These are phyloP conservation scores for Chlorella sp. DNA, from an alignment of 139 green algal species.

Conservation along the genomic window DNA sequence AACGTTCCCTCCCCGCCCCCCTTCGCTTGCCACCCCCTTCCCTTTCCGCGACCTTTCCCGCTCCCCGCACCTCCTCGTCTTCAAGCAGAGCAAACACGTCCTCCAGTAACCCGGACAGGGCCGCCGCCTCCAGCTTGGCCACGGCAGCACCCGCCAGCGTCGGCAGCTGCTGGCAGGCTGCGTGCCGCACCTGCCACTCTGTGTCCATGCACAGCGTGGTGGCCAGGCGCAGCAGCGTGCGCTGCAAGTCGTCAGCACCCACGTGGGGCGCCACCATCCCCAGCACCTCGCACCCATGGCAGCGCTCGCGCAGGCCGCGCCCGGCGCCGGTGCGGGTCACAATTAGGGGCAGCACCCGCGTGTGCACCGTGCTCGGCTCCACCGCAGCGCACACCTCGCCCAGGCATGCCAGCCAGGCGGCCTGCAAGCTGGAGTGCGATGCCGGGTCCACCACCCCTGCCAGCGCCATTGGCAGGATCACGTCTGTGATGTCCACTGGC, in stretches of 20 bases:
- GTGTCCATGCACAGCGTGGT: constrained; percentile 21
- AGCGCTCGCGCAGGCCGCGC: not conserved
- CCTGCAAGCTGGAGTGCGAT: not conserved
- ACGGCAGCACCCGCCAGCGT: constrained; percentile 13
- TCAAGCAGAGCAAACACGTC: not conserved
- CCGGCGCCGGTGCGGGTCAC: not conserved
- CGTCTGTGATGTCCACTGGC: not conserved
- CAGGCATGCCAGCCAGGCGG: constrained; percentile 29
- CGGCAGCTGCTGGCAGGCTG: constrained; percentile 27
- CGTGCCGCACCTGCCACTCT: constrained; percentile 35
- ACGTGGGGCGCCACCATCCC: not conserved
- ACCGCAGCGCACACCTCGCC: not conserved
- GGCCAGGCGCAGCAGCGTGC: constrained; percentile 9
- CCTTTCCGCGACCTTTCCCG: too few species aligned
- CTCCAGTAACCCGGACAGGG: not conserved
- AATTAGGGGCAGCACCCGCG: not conserved
- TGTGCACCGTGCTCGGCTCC: not conserved
- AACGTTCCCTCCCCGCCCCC: not conserved
- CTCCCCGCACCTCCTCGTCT: constrained; percentile 20
- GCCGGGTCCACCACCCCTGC: not conserved
- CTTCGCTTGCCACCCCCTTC: too few species aligned
- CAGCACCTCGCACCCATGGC: constrained; percentile 30
- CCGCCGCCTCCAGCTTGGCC: not conserved
- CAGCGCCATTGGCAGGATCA: constrained; percentile 18
- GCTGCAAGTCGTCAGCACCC: constrained; percentile 7